Conservation (phyloP, 192 early-diverging fungal species). For the Coemansia sp. region DNA sequence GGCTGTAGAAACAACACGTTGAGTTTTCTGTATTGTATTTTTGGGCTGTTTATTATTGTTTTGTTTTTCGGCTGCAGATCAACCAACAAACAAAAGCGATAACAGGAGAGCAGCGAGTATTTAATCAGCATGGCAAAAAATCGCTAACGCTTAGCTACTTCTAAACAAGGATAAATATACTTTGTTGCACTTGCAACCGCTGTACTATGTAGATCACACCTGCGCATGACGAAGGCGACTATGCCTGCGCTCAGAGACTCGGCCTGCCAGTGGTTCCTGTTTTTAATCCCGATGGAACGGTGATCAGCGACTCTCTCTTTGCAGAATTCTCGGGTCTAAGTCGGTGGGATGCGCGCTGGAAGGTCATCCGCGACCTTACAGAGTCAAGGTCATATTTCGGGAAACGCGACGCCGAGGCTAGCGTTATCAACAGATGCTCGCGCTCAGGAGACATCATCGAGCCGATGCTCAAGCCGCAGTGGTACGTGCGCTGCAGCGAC, state of each 20-base stretch:
- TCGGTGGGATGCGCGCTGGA: conserved; percentile 78
- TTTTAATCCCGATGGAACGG: conserved; percentile 77
- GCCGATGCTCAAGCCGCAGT: conserved; percentile 93
- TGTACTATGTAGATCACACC: conserved; percentile 73
- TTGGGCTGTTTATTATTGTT: too few species aligned
- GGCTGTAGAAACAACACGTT: too few species aligned
- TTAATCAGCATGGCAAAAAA: too few species aligned
- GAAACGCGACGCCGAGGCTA: conserved; percentile 74
- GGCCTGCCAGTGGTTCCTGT: conserved; percentile 78
- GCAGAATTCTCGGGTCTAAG: conserved; percentile 48
- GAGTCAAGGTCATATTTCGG: conserved; percentile 68
- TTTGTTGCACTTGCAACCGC: background rate
- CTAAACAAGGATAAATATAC: background rate
- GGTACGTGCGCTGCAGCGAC: conserved; percentile 84
- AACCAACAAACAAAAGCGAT: too few species aligned
- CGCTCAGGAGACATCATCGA: conserved; percentile 94
- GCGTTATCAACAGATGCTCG: conserved; percentile 67
- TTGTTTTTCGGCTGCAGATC: conserved; percentile 3
- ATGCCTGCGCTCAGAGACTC: conserved; percentile 80
- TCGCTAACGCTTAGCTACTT: too few species aligned
- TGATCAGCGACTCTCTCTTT: conserved; percentile 32
- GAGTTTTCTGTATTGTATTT: too few species aligned
- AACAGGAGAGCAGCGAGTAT: too few species aligned
- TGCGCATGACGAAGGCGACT: conserved; percentile 92
- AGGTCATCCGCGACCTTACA: conserved; percentile 64